Evolutionary conservation across 257 asterid species (phyloP).

Genomic region (Mentha longifolia): DNA sequence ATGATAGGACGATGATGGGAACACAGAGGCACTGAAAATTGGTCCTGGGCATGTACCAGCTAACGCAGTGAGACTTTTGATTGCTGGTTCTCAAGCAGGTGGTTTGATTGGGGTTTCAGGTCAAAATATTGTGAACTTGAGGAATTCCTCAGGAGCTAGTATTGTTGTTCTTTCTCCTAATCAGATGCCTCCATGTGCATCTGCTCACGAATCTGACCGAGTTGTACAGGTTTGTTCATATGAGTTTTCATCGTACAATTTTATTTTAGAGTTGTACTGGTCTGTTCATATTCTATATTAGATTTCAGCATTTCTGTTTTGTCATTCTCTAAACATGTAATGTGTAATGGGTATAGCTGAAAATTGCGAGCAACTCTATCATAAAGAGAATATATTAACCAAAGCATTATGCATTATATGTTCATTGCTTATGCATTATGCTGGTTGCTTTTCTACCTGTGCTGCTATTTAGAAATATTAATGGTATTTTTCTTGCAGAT

Average conservation of each 20-base stretch:
- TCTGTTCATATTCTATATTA: neutral
- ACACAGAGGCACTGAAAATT: conserved; percentile 59
- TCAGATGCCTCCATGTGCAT: conserved; percentile 95
- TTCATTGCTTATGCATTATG: neutral
- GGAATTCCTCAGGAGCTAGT: conserved; percentile 81
- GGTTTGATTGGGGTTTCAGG: conserved; percentile 93
- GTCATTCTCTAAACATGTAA: no score
- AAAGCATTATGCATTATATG: neutral
- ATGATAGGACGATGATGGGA: conserved; percentile 71
- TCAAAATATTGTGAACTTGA: conserved; percentile 85
- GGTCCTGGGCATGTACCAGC: conserved; percentile 88
- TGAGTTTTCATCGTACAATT: conserved; percentile 6
- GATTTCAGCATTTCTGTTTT: neutral
- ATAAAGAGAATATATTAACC: no score
- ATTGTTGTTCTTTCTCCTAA: conserved; percentile 84
- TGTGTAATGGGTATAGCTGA: no score
- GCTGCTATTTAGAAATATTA: conserved; percentile 2
- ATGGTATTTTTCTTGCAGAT: conserved; percentile 55
- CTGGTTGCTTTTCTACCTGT: neutral
- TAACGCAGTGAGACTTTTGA: conserved; percentile 84
- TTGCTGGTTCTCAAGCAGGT: conserved; percentile 97
- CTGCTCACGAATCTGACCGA: conserved; percentile 93
- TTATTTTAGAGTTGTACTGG: neutral
- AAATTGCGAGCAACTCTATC: no score
- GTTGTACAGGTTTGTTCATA: conserved; percentile 77